Base-by-base conservation (phyloP, 495 filamentous ascomycete genomes). In the Paragyromitra xinjiangensis region DNA sequence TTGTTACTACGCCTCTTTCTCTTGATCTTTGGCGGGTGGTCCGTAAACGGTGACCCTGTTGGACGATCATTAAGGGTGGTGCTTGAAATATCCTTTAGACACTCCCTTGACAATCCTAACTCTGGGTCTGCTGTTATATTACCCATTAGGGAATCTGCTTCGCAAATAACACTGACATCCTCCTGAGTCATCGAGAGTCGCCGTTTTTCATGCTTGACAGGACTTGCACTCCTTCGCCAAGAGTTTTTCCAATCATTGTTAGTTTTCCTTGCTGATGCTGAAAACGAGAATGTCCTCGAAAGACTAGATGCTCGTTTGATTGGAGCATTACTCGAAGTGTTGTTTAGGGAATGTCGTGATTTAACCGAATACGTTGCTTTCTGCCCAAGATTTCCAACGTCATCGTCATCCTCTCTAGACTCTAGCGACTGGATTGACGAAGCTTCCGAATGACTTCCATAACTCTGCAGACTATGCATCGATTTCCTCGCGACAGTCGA, bases 391-490 rank as follows among this genome's bases (percentile, higher is more conserved):
- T 29, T 44, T 11, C 40, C n/a, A 66, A n/a, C n/a, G 19, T 71
- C 75, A 62, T 78, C 75, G 45, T 77, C 39, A 55, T 42, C 63
- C 56, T 79, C 75, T 24, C 53, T 44, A 44, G 74, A 72, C 78
- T 79, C 77, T 11, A 42, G 65, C 8, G 75, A 79, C 50, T 78
- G 77, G n/a, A 61, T 67, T 39, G 65, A 79, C 4, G 77, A 78
- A 29, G 75, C 66, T 26, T 79, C 77, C 12, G 77, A 78, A 45
- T 77, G 65, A 29, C 66, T 78, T 56, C 77, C 67, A 63, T 77
- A 79, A 24, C 74, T 79, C 74, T 79, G 77, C n/a, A 79, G 34
- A 29, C 77, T 78, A 44, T 79, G 77, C 51, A 79, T 79, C 39
- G 77, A 79, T 53, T 78, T 79, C 55, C 77, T 78, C 19, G 77